Evolutionary conservation across 129 eudicot species (phyloP).

Genomic region (Arctium minus): DNA sequence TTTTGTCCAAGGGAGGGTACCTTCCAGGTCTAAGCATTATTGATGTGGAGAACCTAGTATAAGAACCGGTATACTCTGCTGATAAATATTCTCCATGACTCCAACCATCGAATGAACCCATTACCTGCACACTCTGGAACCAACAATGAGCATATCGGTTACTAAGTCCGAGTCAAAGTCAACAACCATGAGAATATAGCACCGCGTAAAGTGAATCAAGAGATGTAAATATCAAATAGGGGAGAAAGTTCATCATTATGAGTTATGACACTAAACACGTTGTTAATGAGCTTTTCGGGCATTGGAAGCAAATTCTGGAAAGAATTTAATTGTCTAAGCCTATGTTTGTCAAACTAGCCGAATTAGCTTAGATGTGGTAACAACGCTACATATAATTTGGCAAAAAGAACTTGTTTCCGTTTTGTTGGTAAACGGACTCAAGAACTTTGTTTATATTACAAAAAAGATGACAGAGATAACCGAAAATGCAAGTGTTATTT

Average conservation of each 20-base stretch:
- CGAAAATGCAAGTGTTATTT: background rate
- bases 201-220: background rate
- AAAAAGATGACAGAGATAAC: background rate
- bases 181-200: background rate
- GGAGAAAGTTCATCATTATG: background rate
- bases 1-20: constrained; percentile 30
- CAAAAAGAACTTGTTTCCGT: no score
- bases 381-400: no score
- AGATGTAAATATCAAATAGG: background rate
- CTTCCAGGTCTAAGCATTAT: constrained; percentile 92
- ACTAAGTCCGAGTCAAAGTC: background rate
- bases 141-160: constrained; percentile 5
- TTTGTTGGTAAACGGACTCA: no score
- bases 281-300: background rate
- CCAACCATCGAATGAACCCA: constrained; percentile 99
- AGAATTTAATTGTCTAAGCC: no score
- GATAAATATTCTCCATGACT: constrained; percentile 88
- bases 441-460: no score
- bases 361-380: no score
- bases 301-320: no score
- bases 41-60: constrained; percentile 65
- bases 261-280: background rate
- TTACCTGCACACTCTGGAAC: constrained; percentile 83
- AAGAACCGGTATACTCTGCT: constrained; percentile 77
- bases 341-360: no score